These are phyloP conservation scores for Cystofilobasidium bisporidii DNA, from an alignment of 768 basidiomycete genomes.

Conservation along the genomic window DNA sequence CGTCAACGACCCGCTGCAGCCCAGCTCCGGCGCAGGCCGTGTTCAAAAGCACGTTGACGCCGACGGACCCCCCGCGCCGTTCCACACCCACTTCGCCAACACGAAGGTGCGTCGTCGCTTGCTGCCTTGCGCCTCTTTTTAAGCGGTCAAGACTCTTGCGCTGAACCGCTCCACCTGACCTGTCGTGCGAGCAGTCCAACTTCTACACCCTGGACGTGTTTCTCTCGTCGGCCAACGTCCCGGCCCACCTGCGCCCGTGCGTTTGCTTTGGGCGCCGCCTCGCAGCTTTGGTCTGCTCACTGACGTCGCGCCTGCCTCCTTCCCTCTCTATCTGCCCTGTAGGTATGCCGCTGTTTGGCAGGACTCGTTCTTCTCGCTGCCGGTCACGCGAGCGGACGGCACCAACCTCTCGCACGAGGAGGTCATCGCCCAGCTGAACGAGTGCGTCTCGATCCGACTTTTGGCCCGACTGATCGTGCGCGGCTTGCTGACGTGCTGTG, in stretches of 20 bases:
- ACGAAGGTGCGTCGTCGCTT: slow-evolving; percentile 54
- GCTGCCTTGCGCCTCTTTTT: not conserved
- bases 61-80: slow-evolving; percentile 63
- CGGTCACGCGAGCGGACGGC: slow-evolving; percentile 60
- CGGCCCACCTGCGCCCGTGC: slow-evolving; percentile 66
- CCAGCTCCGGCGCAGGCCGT: slow-evolving; percentile 33
- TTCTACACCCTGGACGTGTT: slow-evolving; percentile 74
- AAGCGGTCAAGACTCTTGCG: slow-evolving; percentile 2
- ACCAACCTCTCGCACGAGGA: slow-evolving; percentile 70
- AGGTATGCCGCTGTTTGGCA: slow-evolving; percentile 73
- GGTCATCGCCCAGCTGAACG: slow-evolving; percentile 79
- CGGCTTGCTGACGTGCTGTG: not conserved
- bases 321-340: not conserved
- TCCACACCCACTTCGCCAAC: slow-evolving; percentile 89
- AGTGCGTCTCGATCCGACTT: slow-evolving; percentile 44
- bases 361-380: slow-evolving; percentile 77
- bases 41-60: slow-evolving; percentile 56
- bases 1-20: slow-evolving; percentile 37
- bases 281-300: too few relatives aligned
- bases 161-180: not conserved
- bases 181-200: slow-evolving; percentile 71
- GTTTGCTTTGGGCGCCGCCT: not conserved
- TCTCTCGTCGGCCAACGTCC: slow-evolving; percentile 65
- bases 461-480: too few relatives aligned
- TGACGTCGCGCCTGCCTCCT: too few relatives aligned